Base-by-base conservation (phyloP, 2,329 filamentous ascomycete genomes). In the Fusarium sambucinum region DNA sequence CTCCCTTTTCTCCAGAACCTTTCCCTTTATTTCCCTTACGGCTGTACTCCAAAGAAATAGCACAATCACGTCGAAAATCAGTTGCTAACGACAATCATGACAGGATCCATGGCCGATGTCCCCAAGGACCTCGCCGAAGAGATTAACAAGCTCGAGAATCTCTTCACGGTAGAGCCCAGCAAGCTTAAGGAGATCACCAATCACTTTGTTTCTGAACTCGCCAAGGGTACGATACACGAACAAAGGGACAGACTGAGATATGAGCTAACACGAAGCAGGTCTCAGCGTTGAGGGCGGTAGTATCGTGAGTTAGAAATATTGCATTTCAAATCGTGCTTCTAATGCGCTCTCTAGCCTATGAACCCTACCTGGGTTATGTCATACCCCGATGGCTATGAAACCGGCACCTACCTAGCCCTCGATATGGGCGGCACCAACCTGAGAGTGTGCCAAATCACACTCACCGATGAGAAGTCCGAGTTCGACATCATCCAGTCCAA, bases 341-440 rank as follows among this genome's bases (percentile, higher is more conserved):
- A 75, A 64, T 77, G 44, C 13, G n/a, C 12, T 21, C 8, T 30
- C 9, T 47, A 97, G 93, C 94, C 95, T 63, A 97, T 98, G 95
- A 97, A 97, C 82, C 92, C 95, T 61, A 97, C 94, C 57, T 97
- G 95, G 95, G 94, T 96, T 68, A 94, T 97, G 89, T 88, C 88
- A 46, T 93, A 93, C 79, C 95, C 95, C 23, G 91, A 91, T 77
- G 95, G 95, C 69, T 80, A 94, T 70, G 95, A 97, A 80, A 92
- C 89, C 11, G 95, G 95, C 64, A 96, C 91, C 16, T 97, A 90
- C 79, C 85, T 98, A 38, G 94, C 95, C 56, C 85, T 98, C 41
- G 95, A 98, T 77, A 96, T 98, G 92, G 95, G 95, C 59, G 95
- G 95, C 74, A 98, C 95, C 75, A 98, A 98, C 80, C 83, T 97